Evolutionary conservation across 331 rosid species (phyloP), one percentile per base, ranked within the genome.

Genomic region (Telfairia occidentalis): DNA sequence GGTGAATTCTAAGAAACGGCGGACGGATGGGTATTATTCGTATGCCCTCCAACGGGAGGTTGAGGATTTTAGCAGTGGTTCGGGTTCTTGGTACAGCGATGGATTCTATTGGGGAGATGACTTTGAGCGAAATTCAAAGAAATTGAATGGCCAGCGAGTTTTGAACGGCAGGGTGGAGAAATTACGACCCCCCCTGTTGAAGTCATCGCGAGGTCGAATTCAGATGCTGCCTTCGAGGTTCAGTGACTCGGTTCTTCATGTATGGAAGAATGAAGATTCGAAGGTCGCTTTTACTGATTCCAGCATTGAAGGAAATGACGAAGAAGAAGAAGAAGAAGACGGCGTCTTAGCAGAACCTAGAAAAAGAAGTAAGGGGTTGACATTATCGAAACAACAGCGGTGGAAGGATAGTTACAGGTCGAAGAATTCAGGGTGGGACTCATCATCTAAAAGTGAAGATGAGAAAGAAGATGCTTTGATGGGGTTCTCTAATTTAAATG

Each of bases 181-280:
- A 59, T 32, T 76, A 18, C 80, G 83, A 69, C 87, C 90, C 1
- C 89, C 90, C 0, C 19, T 87, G 37, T 76, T 84, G 83, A 83
- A 81, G 77, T 90, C 98, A 1, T 87, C 91, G 2, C 89, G 99
- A 3, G 96, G 97, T 6, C 89, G 97, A 5, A 37, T 76, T 55
- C 96, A 89, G 83, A 81, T 38, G 78, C 84, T 81, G 55, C 92
- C 99, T 12, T 89, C 97, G 38, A 86, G 90, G 87, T 87, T 88
- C 59, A 86, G 61, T 57, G 90, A 89, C 75, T 90, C 98, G 9
- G 87, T 89, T 57, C 76, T 87, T 65, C 88, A 82, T 34, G 43
- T 77, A 42, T 83, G 88, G 89, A 84, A 84, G 83, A 85, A 78
- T 10, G 74, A 79, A 42, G 81, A 82, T 52, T n/a, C 78, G 24